Evolutionary conservation across 2,329 filamentous ascomycete species (phyloP), one percentile per base, ranked within the genome.

Genomic region (Sporothrix schenckii): DNA sequence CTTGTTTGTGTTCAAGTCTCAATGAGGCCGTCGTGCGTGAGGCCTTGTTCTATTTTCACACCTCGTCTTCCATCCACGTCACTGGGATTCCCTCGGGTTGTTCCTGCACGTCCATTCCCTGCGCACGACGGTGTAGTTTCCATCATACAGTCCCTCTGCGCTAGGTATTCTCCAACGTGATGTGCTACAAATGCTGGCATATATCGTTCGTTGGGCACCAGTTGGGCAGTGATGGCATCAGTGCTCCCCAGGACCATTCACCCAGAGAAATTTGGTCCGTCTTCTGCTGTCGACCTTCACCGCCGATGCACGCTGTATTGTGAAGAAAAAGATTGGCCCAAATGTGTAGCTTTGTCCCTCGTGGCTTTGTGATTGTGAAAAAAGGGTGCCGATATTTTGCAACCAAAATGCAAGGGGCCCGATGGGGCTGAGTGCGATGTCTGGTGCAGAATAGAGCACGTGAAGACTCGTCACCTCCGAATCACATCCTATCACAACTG

Each of bases 191-290:
- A 34, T 34, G 27, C 19, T 30, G 27, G 27, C 30, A 41, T 34
- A 34, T 41, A 60, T 34, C 56, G 30, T 39, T 41, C 16, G n/a
- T 61, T 61, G 56, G 56, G 56, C 56, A 44, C 11, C 11, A 14
- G 41, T 63, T 63, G 58, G 58, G 56, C 58, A 44, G 39, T 47
- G 58, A 47, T 24, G 52, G 21, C 6, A 30, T 21, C 52, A 24
- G 9, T 39, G 16, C 21, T 63, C 30, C 30, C 30, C 3, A 34
- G 30, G 30, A 34, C 30, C 30, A 34, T 34, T 34, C 30, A 34
- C 34, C 9, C 6, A 7, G 34, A 9, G 34, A 34, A 19, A 16
- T 19, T 49, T 16, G 13, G 19, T 49, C 44, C 16, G 16, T 49
- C 44, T 19, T 49, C 44, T 19, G 5, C 44, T 4, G 5, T 19